Evolutionary conservation across 2,329 filamentous ascomycete species (phyloP).

Genomic region (Macrophomina tecta): DNA sequence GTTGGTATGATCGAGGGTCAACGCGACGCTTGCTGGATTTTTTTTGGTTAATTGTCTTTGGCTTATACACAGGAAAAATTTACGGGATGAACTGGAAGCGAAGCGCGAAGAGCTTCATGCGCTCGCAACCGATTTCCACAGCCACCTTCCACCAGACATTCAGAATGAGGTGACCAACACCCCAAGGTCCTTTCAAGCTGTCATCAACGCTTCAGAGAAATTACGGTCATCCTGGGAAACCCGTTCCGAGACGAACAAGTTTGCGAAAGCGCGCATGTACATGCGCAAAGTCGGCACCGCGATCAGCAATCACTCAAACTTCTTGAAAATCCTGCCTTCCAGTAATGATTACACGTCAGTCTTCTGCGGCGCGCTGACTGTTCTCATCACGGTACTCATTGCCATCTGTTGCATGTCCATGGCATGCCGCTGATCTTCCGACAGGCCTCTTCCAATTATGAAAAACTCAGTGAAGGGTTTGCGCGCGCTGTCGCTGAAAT

Average conservation of each 20-base stretch:
- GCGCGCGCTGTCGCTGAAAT: slow-evolving; percentile 32
- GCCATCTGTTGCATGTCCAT: too few species aligned
- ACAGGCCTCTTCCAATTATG: slow-evolving; percentile 35
- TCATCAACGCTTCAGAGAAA: neutral
- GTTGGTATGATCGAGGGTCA: too few species aligned
- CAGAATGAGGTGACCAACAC: neutral
- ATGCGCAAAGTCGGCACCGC: slow-evolving; percentile 27
- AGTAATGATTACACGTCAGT: slow-evolving; percentile 35
- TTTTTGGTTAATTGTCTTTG: too few species aligned
- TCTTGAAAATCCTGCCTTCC: slow-evolving; percentile 33
- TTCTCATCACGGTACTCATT: slow-evolving; percentile 27
- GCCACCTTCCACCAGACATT: neutral
- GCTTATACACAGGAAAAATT: too few species aligned
- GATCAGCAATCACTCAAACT: slow-evolving; percentile 31
- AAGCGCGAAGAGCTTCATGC: neutral
- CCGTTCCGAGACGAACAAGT: neutral
- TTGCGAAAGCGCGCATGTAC: neutral
- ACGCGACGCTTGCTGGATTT: too few species aligned
- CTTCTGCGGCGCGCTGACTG: slow-evolving; percentile 32
- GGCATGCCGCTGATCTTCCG: neutral
- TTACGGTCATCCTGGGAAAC: neutral
- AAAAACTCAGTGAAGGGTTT: slow-evolving; percentile 32
- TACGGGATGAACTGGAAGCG: too few species aligned
- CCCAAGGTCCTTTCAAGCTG: neutral
- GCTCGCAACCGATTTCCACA: neutral